Evolutionary conservation across 352 stramenopile species (phyloP), one percentile per base, ranked within the genome.

Genomic region (Pythium diclinum): DNA sequence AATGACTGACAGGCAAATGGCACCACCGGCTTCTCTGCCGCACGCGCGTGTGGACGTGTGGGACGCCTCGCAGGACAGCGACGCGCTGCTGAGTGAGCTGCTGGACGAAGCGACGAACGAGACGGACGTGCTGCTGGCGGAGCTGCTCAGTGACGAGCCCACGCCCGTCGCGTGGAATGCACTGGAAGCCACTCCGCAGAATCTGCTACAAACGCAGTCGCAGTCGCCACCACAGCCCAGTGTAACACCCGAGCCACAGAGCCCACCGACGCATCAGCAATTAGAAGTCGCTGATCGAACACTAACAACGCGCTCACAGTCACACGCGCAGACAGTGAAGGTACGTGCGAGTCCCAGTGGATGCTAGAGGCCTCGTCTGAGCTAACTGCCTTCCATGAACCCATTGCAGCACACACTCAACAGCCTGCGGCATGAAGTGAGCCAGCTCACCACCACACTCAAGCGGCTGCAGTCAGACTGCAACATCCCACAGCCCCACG

Each of bases 61-160:
- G 25, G 51, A 56, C 51, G 51, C 51, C 52, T 21, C 52, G 32
- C 25, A 32, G 25, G 52, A 38, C 6, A 32, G 17, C 57, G 57
- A 63, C 46, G 44, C 57, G 57, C 30, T 63, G 34, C 40, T 63
- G 3, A 44, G 44, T 16, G 57, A 63, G 7, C 30, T 56, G 32
- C 46, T 63, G 16, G 36, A 49, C 53, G 36, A 42, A 13, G 11
- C 36, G 10, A 6, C 36, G 9, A 42, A 42, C 36, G 53, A 59
- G n/a, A 59, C 53, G 33, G 53, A 59, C 53, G 57, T 44, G 44
- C 44, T 63, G 44, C 46, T 63, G 9, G 28, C 19, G 16, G 57
- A 63, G 34, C 53, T 59, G 53, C 53, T 59, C 19, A 7, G 19
- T 13, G 42, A 51, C 14, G 14, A 14, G 42, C 16, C 19, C 25